A percentile compares a stretch with the other conserved stretches of the same genome.
phyloP scores from a whole-genome alignment of 371 early-diverging fungal species.

The Coemansia sp. region DNA sequence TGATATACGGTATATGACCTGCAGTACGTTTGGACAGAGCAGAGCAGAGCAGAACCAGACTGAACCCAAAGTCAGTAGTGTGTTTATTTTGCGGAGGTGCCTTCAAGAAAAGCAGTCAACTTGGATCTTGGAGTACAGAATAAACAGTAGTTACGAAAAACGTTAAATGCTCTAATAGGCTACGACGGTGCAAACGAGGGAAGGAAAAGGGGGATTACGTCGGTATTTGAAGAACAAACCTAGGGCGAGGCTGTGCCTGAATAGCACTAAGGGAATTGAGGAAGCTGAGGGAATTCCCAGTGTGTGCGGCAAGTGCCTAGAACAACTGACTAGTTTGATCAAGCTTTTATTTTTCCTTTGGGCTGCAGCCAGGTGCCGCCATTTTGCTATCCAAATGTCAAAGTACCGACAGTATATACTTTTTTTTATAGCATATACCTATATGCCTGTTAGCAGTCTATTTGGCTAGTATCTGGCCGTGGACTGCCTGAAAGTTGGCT shows the following conservation, averaged over 20 bases:
- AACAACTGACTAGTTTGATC: neutral
- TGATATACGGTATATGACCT: no score
- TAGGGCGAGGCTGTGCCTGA: constrained; percentile 6
- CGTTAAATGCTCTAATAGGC: constrained; percentile 1
- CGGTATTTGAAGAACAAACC: neutral
- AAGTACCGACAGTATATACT: no score
- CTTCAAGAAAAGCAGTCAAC: neutral
- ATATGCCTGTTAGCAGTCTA: no score
- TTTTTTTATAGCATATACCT: no score
- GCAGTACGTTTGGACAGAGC: neutral
- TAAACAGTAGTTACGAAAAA: constrained; percentile 1
- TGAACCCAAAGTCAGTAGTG: neutral
- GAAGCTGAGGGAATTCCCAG: neutral
- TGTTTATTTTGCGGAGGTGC: neutral
- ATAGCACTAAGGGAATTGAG: neutral
- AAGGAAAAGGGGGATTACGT: neutral
- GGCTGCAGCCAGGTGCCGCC: neutral
- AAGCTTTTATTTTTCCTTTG: neutral
- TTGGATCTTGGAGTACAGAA: constrained; percentile 1
- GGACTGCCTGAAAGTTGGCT: no score
- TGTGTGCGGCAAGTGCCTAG: neutral
- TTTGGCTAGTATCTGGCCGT: no score
- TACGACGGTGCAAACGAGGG: neutral
- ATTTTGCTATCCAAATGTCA: neutral
- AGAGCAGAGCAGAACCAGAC: neutral